A percentile compares a stretch with the other conserved stretches of the same genome.
Conservation (phyloP, 2,329 filamentous ascomycete genomes). For the Fusarium sp. region DNA sequence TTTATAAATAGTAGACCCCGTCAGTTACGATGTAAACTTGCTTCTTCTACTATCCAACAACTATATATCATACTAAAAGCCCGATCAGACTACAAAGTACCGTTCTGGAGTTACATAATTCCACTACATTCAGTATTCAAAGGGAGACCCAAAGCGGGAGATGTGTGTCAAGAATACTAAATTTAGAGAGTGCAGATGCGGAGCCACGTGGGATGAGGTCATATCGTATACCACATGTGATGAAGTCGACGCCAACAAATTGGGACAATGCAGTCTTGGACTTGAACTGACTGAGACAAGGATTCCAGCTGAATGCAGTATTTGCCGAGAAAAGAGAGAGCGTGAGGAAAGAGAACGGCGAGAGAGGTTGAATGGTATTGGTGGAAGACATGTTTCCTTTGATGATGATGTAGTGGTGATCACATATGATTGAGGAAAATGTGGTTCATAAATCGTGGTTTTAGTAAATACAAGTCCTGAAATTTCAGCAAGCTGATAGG, state of each 20-base stretch:
- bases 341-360: neutral
- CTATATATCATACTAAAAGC: neutral
- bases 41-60: neutral
- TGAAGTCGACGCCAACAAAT: neutral
- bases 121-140: rapidly evolving
- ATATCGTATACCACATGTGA: neutral
- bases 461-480: neutral
- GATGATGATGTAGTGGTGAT: neutral
- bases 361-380: neutral
- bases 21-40: rapidly evolving
- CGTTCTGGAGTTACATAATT: rapidly evolving
- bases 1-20: neutral
- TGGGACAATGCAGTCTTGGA: neutral
- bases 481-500: no score
- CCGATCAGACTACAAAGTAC: rapidly evolving
- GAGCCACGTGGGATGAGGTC: neutral
- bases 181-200: neutral
- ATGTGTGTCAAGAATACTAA: neutral
- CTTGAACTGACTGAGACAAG: neutral
- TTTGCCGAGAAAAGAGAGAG: neutral
- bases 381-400: neutral
- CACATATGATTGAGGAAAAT: neutral
- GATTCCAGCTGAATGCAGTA: neutral
- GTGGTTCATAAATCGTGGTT: no score
- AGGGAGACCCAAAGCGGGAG: rapidly evolving